Evolutionary conservation across 2,329 filamentous ascomycete genomes (phyloP).

Genomic region (Diaporthe sp.): DNA sequence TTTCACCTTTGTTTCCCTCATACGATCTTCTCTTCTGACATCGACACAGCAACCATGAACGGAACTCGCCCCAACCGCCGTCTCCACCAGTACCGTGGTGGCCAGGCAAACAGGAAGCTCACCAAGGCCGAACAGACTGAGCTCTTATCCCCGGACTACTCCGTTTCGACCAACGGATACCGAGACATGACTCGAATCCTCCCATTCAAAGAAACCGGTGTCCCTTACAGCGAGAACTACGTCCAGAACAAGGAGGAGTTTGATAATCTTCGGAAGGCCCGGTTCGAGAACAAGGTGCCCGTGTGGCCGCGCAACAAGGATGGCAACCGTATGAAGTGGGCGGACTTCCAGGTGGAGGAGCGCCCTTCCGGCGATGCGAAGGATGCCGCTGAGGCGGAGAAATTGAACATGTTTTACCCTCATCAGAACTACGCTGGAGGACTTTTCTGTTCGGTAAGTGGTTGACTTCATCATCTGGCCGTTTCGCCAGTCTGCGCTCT

Average conservation of each 20-base stretch:
- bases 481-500: too few species aligned
- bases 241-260: not conserved
- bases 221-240: slow-evolving; percentile 17
- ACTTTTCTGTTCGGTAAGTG: slow-evolving; percentile 4
- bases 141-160: not conserved
- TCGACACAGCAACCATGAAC: slow-evolving; percentile 9
- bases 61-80: slow-evolving; percentile 9
- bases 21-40: not conserved
- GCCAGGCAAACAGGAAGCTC: not conserved
- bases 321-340: not conserved
- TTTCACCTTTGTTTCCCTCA: not conserved
- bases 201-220: not conserved
- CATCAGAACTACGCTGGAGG: slow-evolving; percentile 11
- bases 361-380: not conserved
- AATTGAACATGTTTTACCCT: slow-evolving; percentile 5
- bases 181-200: not conserved
- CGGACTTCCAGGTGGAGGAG: not conserved
- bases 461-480: not conserved
- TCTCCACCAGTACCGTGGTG: not conserved
- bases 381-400: not conserved
- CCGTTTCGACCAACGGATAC: not conserved
- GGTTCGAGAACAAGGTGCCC: not conserved
- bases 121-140: not conserved
- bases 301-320: not conserved
- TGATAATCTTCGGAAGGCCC: slow-evolving; percentile 2